Evolutionary conservation across 202 grass and related monocot genomes (phyloP), one percentile per base, ranked within the genome.

Genomic region (Digitaria exilis): DNA sequence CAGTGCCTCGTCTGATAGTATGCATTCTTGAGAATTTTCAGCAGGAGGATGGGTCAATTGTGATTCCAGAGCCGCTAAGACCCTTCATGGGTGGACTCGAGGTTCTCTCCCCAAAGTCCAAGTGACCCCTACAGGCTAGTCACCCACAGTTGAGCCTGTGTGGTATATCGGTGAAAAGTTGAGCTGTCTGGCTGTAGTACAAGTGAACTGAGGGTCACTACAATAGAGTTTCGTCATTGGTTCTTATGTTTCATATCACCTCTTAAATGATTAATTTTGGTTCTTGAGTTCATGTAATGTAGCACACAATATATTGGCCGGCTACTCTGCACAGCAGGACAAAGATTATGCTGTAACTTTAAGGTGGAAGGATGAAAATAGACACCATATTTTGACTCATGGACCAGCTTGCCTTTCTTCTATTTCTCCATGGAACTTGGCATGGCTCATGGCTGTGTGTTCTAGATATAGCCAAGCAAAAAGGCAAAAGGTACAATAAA

Each of bases 21-120:
- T 92, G 90, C 61, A 77, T 98, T 22, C 54, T 95, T 24, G 96
- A 95, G 65, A 98, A 98, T 51, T 98, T 95, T 65, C 96, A 98
- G 60, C 85, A 85, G 82, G 83, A 76, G 18, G 85, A 98, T 78
- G 92, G 92, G 18, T 76, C 91, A 0, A 79, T 98, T 12, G 70
- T 93, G 32, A 78, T 98, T 32, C 96, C 92, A 0, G 92, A 89
- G 49, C 87, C 89, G 1, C 85, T 95, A 6, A 92, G 89, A 81
- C 92, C 89, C 14, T 98, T 80, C 85, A 92, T 93, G 92, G 91
- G 92, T 54, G 91, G 96, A 43, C 39, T 92, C 46, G 42, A 80
- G 15, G 54, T 90, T 28, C 83, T 95, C 28, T 71, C 64, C 18
- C 91, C 80, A 13, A 93, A 90, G 84, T 45, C 62, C 21, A 83